Conservation (phyloP, 768 basidiomycete species). For the Chalciporus chontae region DNA sequence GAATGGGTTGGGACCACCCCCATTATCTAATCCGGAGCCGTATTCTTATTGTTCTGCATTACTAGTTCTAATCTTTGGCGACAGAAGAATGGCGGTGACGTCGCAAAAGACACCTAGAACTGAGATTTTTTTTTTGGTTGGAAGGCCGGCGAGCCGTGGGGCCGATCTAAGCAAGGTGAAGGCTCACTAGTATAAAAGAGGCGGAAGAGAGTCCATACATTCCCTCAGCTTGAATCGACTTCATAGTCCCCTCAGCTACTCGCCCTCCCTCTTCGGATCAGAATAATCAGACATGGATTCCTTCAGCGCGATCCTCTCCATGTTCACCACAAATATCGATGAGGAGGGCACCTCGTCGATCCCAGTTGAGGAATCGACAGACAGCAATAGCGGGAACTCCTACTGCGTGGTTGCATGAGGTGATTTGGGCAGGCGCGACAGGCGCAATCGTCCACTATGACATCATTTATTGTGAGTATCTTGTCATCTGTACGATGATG, state of each 20-base stretch:
- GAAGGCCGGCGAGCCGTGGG: no score
- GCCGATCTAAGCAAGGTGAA: not conserved
- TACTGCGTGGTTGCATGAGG: slow-evolving; percentile 23
- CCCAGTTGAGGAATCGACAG: slow-evolving; percentile 13
- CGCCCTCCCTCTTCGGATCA: not conserved
- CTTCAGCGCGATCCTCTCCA: slow-evolving; percentile 14
- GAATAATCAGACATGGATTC: slow-evolving; percentile 19
- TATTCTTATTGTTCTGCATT: slow-evolving; percentile 21
- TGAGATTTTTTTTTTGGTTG: no score
- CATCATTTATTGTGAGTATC: slow-evolving; percentile 22
- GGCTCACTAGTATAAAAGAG: slow-evolving; percentile 18
- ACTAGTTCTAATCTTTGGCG: slow-evolving; percentile 1
- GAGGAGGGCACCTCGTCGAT: slow-evolving; percentile 9
- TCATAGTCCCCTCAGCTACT: not conserved
- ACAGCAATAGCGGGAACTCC: not conserved
- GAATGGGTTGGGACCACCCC: no score
- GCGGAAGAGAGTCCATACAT: not conserved
- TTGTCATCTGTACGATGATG: not conserved
- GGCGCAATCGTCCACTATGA: not conserved
- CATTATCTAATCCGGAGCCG: not conserved
- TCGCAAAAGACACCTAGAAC: not conserved
- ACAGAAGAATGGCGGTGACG: not conserved
- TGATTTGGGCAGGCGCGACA: not conserved
- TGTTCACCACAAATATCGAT: slow-evolving; percentile 7
- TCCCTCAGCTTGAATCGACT: slow-evolving; percentile 10